phyloP scores from a whole-genome alignment of 1,284 basidiomycete genomes.

The Ustilago bromivora region DNA sequence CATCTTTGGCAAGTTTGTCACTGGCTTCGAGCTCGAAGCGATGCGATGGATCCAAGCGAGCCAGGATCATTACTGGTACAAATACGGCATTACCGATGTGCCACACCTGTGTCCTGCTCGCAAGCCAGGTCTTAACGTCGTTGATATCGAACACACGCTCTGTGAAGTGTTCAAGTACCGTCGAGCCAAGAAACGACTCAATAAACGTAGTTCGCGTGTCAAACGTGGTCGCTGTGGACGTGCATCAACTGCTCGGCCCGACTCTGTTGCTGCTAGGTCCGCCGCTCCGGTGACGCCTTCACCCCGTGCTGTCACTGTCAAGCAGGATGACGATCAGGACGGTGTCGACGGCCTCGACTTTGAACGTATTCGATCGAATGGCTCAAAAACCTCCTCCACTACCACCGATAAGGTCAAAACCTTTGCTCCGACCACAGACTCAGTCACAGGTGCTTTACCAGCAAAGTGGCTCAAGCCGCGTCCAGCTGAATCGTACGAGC shows the following conservation, averaged over 20 bases:
- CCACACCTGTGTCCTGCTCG: slow-evolving; percentile 43
- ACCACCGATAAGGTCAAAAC: slow-evolving; percentile 26
- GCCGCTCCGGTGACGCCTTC: slow-evolving; percentile 3
- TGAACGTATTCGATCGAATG: slow-evolving; percentile 31
- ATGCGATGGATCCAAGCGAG: slow-evolving; percentile 75
- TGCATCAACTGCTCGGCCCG: not conserved
- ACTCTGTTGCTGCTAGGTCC: slow-evolving; percentile 2
- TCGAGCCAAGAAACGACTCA: slow-evolving; percentile 65
- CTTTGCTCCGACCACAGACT: slow-evolving; percentile 63
- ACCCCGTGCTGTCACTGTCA: slow-evolving; percentile 6
- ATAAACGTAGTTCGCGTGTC: not conserved
- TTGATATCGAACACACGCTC: slow-evolving; percentile 76
- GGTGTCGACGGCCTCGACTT: slow-evolving; percentile 35
- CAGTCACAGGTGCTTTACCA: slow-evolving; percentile 62
- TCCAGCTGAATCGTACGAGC: slow-evolving; percentile 27
- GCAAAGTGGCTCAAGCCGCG: slow-evolving; percentile 42
- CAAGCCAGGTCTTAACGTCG: slow-evolving; percentile 72
- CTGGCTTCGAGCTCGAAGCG: slow-evolving; percentile 72
- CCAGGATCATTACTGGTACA: slow-evolving; percentile 74
- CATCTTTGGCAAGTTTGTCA: slow-evolving; percentile 72
- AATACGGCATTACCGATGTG: slow-evolving; percentile 35
- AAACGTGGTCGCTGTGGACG: slow-evolving; percentile 12
- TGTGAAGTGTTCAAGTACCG: slow-evolving; percentile 79
- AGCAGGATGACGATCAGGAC: slow-evolving; percentile 36
- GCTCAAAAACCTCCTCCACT: slow-evolving; percentile 20